phyloP scores from a whole-genome alignment of 2,329 filamentous ascomycete species.

The Scleromitrula shiraiana region DNA sequence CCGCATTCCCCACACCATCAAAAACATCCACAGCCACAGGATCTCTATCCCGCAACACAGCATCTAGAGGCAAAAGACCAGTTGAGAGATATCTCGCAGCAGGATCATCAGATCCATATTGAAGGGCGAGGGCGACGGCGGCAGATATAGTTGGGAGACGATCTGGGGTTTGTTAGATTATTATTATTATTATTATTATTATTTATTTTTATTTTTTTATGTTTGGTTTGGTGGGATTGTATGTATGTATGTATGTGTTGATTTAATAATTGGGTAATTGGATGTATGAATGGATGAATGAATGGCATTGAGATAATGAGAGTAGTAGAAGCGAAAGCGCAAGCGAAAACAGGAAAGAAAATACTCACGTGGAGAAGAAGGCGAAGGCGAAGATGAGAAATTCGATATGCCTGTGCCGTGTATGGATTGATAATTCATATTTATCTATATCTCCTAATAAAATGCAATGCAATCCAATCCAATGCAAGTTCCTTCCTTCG shows the following conservation, averaged over 20 bases:
- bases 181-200: too few relatives aligned
- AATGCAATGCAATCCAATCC: too few relatives aligned
- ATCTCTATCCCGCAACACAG: slow-evolving; percentile 33
- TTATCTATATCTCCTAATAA: not conserved
- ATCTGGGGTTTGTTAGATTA: slow-evolving; percentile 39
- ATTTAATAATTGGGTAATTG: not conserved
- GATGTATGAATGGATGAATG: not conserved
- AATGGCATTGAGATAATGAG: not conserved
- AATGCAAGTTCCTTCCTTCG: not conserved
- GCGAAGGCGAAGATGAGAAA: slow-evolving; percentile 35
- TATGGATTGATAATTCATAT: slow-evolving; percentile 51
- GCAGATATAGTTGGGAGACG: slow-evolving; percentile 71
- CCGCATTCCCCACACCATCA: too few relatives aligned
- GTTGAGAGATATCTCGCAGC: slow-evolving; percentile 47
- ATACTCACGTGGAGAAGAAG: slow-evolving; percentile 23
- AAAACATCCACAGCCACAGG: not conserved
- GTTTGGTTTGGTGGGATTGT: slow-evolving; percentile 9
- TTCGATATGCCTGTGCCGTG: slow-evolving; percentile 54
- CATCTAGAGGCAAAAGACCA: slow-evolving; percentile 46
- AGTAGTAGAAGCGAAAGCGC: not conserved
- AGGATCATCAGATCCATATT: slow-evolving; percentile 33
- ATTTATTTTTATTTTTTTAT: too few relatives aligned
- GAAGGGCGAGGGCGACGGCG: slow-evolving; percentile 62
- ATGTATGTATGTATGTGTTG: too few relatives aligned
- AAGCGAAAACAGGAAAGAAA: not conserved